Conservation (phyloP, 2,329 filamentous ascomycete species). For the Fusarium odoratissimum region DNA sequence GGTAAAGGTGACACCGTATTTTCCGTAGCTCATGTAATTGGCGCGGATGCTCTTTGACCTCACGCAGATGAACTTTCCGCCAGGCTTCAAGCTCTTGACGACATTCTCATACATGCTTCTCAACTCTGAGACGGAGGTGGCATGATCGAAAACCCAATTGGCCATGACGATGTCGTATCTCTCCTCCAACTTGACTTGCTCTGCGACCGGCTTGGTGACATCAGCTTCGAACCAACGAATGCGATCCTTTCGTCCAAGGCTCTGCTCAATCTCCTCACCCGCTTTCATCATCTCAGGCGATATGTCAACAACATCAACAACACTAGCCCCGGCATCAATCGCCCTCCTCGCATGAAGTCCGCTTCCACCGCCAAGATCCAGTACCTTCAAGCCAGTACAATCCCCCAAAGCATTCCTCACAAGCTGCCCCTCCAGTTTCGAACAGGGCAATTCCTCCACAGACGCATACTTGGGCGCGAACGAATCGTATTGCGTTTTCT, state of each 20-base stretch:
- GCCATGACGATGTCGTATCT: background rate
- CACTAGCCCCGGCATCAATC: background rate
- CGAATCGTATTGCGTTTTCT: constrained; percentile 1
- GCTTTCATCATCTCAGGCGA: background rate
- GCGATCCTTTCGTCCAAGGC: background rate
- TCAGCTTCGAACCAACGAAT: constrained; percentile 1
- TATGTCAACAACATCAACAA: background rate
- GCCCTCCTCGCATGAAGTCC: background rate
- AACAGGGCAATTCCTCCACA: constrained; percentile 1
- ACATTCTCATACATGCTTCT: constrained; percentile 4
- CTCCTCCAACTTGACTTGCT: background rate
- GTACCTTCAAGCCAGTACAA: background rate
- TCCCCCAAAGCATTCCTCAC: background rate
- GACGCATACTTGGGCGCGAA: constrained; percentile 6
- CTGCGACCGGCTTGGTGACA: background rate
- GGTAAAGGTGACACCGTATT: background rate
- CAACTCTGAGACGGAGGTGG: background rate
- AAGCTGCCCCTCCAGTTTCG: background rate
- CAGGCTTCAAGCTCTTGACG: background rate
- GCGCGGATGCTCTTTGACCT: background rate
- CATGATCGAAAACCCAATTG: constrained; percentile 3
- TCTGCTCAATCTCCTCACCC: background rate
- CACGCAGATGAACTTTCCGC: background rate
- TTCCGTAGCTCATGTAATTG: background rate
- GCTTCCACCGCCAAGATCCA: background rate